Conservation (phyloP, 257 asterid species). For the Solanum neorickii region DNA sequence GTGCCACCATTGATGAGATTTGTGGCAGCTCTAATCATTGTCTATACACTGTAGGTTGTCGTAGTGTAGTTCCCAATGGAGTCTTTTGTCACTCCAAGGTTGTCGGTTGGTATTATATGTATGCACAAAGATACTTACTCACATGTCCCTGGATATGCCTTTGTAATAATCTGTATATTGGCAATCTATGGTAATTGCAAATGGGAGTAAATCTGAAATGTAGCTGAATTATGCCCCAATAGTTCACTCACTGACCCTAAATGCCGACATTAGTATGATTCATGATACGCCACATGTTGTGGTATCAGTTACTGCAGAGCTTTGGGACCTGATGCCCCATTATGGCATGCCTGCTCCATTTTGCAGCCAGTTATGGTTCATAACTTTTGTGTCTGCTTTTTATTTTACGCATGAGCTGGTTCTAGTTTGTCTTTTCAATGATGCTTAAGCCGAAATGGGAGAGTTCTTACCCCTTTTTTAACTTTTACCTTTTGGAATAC, state of each 20-base stretch:
- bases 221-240: background rate
- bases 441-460: background rate
- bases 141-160: background rate
- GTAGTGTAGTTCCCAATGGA: background rate
- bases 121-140: background rate
- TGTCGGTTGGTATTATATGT: background rate
- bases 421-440: background rate
- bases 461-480: background rate
- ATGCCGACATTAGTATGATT: background rate
- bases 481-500: background rate
- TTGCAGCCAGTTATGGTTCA: background rate
- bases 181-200: background rate
- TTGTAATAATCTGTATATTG: background rate
- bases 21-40: background rate
- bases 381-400: background rate
- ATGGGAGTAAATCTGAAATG: background rate
- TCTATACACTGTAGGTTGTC: background rate
- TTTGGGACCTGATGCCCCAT: background rate
- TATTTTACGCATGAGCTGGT: background rate
- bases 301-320: background rate
- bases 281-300: background rate
- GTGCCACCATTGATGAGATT: background rate
- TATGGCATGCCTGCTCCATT: background rate
- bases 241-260: background rate
- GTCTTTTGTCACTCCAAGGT: background rate